Evolutionary conservation across 2,329 filamentous ascomycete species (phyloP).

Genomic region (Aspergillus tanneri): DNA sequence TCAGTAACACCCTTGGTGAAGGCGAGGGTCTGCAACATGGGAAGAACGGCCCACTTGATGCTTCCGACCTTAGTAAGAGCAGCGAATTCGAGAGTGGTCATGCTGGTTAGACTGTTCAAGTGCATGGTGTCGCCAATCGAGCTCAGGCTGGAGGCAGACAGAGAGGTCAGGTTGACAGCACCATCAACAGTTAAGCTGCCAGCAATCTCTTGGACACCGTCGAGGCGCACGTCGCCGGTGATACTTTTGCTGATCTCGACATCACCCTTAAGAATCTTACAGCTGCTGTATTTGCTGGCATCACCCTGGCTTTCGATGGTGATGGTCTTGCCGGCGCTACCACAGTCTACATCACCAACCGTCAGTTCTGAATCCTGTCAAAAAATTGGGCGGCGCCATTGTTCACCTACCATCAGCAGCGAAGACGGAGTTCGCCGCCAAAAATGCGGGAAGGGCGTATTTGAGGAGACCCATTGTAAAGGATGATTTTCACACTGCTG

Average conservation of each 20-base stretch:
- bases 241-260: constrained; percentile 62
- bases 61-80: constrained; percentile 63
- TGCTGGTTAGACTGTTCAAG: constrained; percentile 65
- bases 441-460: constrained; percentile 57
- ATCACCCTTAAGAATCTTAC: constrained; percentile 67
- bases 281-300: constrained; percentile 64
- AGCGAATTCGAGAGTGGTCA: constrained; percentile 67
- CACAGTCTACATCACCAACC: constrained; percentile 16
- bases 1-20: constrained; percentile 66
- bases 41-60: constrained; percentile 72
- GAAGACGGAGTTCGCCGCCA: constrained; percentile 52
- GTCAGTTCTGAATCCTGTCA: constrained; percentile 7
- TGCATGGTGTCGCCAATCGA: constrained; percentile 69
- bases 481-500: constrained; percentile 6
- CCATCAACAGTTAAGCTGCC: constrained; percentile 54
- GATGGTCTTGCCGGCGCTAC: constrained; percentile 31
- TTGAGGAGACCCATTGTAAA: constrained; percentile 53
- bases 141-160: constrained; percentile 62
- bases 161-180: constrained; percentile 61
- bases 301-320: constrained; percentile 60
- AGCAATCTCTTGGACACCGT: constrained; percentile 60
- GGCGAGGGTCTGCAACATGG: constrained; percentile 57
- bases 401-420: constrained; percentile 42
- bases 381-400: not conserved
- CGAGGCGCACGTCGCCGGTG: constrained; percentile 60